Evolutionary conservation across 192 early-diverging fungal genomes (phyloP), one percentile per base, ranked within the genome.

Genomic region (Glomus cerebriforme): DNA sequence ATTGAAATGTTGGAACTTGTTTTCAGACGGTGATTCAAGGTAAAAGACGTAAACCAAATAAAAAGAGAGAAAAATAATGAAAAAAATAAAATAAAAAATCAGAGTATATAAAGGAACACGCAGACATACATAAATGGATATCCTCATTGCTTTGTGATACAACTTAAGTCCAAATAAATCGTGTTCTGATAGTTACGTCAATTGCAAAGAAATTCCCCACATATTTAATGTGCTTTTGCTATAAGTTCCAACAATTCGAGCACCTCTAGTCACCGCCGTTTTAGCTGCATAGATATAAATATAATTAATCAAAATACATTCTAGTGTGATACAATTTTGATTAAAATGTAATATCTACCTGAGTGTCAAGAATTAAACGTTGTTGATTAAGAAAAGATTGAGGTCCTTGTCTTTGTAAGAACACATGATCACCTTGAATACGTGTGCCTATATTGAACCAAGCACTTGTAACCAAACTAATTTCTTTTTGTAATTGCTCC

Each of bases 401-500:
- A 6, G 82, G 84, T 12, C 63, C 70, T 29, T 75, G 78, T 31
- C 81, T 80, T 77, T 85, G 82, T 7, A 82, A 68, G 37, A 81
- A 63, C 12, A 85, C 86, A 75, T 86, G 87, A 73, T 94, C 91
- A 59, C 83, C 82, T 58, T 85, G 82, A 65, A 82, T 80, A 75
- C 81, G 86, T 31, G 80, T 79, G 22, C 81, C 82, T 22, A 90
- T 72, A 75, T 92, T 87, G 78, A 91, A 88, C 91, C 91, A 98
- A 9, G 96, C 95, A 17, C 93, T 94, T 45, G 91, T 86, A 79
- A 98, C 93, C 60, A 96, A 83, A 68, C 86, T 87, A 77, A 95
- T 92, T 80, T 98, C 96, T 37, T 93, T 89, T 80, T 85, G 86
- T 74, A 87, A 89, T 80, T 92, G 92, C 26, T 87, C 83, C 77